Evolutionary conservation across 2,329 filamentous ascomycete species (phyloP).

Genomic region (Lachnellula cervina): DNA sequence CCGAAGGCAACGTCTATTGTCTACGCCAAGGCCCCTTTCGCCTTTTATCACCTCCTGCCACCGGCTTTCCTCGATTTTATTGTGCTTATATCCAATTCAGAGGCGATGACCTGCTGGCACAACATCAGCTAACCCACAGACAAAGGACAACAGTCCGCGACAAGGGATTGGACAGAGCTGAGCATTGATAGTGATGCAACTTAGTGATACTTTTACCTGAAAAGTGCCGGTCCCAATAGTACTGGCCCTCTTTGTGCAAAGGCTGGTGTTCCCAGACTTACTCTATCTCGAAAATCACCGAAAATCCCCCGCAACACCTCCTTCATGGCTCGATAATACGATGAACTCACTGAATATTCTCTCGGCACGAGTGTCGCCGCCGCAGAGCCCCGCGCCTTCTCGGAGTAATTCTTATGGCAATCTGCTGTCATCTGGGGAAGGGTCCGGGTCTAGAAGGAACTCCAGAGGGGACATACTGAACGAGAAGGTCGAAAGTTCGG

Average conservation of each 20-base stretch:
- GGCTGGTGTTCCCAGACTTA: neutral
- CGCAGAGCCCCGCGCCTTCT: conserved; percentile 51
- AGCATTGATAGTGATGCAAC: neutral
- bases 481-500: conserved; percentile 34
- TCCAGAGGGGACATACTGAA: conserved; percentile 36
- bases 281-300: neutral
- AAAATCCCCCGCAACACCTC: conserved; percentile 8
- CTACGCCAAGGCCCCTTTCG: neutral
- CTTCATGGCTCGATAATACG: conserved; percentile 52
- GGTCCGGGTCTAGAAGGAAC: conserved; percentile 25
- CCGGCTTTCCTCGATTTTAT: neutral
- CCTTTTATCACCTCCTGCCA: neutral
- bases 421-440: conserved; percentile 21
- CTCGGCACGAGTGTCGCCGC: conserved; percentile 71
- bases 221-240: neutral
- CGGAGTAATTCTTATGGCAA: conserved; percentile 57
- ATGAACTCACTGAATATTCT: conserved; percentile 98
- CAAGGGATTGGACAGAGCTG: neutral
- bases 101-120: neutral
- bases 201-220: neutral
- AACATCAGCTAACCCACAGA: neutral
- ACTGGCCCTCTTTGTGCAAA: neutral
- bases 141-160: neutral
- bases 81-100: neutral
- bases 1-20: neutral